Conservation (phyloP, 768 basidiomycete species). For the Macrolepiota fuliginosa region DNA sequence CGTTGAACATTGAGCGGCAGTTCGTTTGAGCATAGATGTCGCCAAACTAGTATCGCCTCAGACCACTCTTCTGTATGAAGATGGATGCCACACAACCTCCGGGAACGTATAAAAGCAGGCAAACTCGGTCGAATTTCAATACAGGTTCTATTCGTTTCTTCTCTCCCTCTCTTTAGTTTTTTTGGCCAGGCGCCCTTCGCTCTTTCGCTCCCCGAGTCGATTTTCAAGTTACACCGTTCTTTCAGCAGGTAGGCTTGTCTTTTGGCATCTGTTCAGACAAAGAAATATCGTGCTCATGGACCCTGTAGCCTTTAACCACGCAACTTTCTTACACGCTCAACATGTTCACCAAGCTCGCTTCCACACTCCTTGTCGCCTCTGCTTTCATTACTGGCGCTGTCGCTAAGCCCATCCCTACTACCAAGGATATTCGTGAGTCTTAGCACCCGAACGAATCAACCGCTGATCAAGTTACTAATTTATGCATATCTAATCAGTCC, state of each 20-base stretch:
- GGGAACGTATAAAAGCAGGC: background rate
- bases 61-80: background rate
- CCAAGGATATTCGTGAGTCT: background rate
- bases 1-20: background rate
- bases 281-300: background rate
- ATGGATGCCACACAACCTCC: background rate
- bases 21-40: background rate
- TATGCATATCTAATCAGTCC: background rate
- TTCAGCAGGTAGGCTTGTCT: background rate
- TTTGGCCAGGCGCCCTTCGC: slow-evolving; percentile 11
- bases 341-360: slow-evolving; percentile 22
- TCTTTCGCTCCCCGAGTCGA: slow-evolving; percentile 13
- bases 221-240: background rate
- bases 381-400: slow-evolving; percentile 18
- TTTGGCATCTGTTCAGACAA: background rate
- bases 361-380: slow-evolving; percentile 17
- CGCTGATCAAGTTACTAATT: background rate
- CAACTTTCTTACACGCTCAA: slow-evolving; percentile 14
- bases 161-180: slow-evolving; percentile 1
- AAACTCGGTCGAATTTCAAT: background rate
- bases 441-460: background rate
- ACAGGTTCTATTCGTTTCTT: background rate
- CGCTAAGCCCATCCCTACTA: slow-evolving; percentile 16
- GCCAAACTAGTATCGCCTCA: background rate
- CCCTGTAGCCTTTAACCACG: background rate